Percentiles rank a stretch among this genome's conserved stretches.
Evolutionary conservation across 148 eudicot species (phyloP).

Genomic region (Beta vulgaris): DNA sequence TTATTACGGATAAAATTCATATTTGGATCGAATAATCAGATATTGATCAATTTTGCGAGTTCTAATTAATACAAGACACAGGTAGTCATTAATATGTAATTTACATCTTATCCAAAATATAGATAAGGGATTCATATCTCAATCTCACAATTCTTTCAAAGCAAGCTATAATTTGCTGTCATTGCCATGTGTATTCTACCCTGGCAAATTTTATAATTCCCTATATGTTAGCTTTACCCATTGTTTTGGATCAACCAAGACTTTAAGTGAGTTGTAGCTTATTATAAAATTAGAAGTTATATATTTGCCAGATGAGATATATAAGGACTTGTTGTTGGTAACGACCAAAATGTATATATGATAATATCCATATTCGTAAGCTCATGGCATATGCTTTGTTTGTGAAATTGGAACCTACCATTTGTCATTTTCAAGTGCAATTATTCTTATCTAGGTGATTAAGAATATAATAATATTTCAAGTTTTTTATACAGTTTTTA

Average conservation of each 20-base stretch:
- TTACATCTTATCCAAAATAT: neutral
- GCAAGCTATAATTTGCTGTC: neutral
- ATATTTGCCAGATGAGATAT: constrained; percentile 3
- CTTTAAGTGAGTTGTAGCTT: constrained; percentile 24
- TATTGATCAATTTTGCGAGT: neutral
- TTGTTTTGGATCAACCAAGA: constrained; percentile 13
- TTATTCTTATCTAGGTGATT: neutral
- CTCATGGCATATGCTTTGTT: constrained; percentile 12
- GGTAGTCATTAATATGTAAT: neutral
- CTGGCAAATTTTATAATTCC: neutral
- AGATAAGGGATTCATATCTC: neutral
- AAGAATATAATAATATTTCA: neutral
- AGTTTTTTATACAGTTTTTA: neutral
- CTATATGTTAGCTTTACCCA: neutral
- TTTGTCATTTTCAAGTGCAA: constrained; percentile 3
- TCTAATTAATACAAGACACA: neutral
- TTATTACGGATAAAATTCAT: too few relatives aligned
- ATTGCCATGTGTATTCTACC: neutral
- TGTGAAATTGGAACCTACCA: constrained; percentile 3
- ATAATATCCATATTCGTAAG: constrained; percentile 3
- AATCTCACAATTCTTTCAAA: constrained; percentile 1
- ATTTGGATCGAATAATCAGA: neutral
- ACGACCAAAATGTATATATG: neutral
- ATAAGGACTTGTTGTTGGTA: neutral
- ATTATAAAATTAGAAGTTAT: constrained; percentile 17